phyloP scores from a whole-genome alignment of 805 yeast species.

The Saccharomycopsis vini region DNA sequence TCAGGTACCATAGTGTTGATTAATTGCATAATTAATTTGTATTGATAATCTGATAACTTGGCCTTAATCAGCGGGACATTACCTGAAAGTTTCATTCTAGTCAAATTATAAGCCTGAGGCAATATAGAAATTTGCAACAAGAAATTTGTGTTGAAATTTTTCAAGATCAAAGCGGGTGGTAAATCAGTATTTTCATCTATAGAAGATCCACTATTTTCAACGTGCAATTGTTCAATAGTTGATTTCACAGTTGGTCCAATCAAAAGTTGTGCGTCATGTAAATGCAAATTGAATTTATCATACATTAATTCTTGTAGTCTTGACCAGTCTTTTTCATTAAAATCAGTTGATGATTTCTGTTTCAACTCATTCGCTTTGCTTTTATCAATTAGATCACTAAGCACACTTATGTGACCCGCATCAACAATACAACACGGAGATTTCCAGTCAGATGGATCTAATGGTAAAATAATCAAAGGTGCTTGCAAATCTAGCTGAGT shows the following conservation, averaged over 20 bases:
- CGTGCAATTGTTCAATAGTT: slow-evolving; percentile 65
- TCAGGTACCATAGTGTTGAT: slow-evolving; percentile 64
- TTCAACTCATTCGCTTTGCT: slow-evolving; percentile 58
- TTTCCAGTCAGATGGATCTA: slow-evolving; percentile 67
- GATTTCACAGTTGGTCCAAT: slow-evolving; percentile 77
- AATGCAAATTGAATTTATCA: slow-evolving; percentile 68
- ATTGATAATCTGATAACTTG: slow-evolving; percentile 79
- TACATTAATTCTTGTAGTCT: slow-evolving; percentile 73
- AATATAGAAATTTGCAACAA: slow-evolving; percentile 75
- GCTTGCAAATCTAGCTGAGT: slow-evolving; percentile 86
- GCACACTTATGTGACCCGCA: slow-evolving; percentile 88
- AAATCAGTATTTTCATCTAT: neutral
- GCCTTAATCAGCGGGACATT: slow-evolving; percentile 65
- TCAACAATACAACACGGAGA: slow-evolving; percentile 88
- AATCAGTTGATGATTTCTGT: slow-evolving; percentile 41
- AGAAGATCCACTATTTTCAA: slow-evolving; percentile 21
- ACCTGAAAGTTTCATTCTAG: slow-evolving; percentile 67
- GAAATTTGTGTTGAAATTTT: slow-evolving; percentile 65
- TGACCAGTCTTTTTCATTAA: slow-evolving; percentile 64
- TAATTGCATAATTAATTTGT: slow-evolving; percentile 75
- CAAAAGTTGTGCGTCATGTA: slow-evolving; percentile 81
- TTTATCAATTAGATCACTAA: slow-evolving; percentile 71
- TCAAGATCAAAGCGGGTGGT: slow-evolving; percentile 49
- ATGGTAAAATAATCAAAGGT: slow-evolving; percentile 80
- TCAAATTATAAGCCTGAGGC: slow-evolving; percentile 67